Evolutionary conservation across 768 basidiomycete genomes (phyloP).

Genomic region (Dacryopinax spathularia): DNA sequence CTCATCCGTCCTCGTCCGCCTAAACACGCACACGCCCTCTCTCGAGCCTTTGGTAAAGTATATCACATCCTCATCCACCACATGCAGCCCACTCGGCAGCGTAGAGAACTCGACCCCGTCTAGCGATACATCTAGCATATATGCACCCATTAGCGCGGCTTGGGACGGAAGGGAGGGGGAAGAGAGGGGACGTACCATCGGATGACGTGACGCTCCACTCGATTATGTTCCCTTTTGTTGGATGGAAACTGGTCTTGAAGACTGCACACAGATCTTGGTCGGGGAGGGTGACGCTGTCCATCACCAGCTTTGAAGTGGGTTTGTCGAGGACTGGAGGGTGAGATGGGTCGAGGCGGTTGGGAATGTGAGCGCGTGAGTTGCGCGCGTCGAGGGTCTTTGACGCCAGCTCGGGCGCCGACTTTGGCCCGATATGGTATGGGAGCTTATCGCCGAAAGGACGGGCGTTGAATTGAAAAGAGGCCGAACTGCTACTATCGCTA

Average conservation of each 20-base stretch:
- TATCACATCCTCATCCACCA: conserved; percentile 63
- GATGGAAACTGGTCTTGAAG: conserved; percentile 75
- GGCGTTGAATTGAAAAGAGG: no score
- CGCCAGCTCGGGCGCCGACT: no score
- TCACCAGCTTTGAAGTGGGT: no score
- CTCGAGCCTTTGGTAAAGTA: conserved; percentile 59
- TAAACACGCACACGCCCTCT: conserved; percentile 62
- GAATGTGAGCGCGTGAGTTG: no score
- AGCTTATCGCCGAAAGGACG: no score
- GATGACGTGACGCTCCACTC: conserved; percentile 65
- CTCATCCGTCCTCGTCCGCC: conserved; percentile 51
- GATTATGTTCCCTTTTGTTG: conserved; percentile 61
- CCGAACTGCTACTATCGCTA: no score
- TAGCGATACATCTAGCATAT: conserved; percentile 44
- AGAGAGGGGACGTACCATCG: conserved; percentile 43
- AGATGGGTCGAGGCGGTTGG: no score
- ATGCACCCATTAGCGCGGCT: no score
- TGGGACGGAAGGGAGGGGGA: no score
- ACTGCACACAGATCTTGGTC: conserved; percentile 32
- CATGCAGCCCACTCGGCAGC: conserved; percentile 68
- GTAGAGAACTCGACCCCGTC: conserved; percentile 66
- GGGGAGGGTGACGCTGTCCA: not conserved
- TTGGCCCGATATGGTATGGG: no score
- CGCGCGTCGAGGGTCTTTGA: no score
- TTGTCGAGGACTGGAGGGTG: no score